Evolutionary conservation across 2,329 filamentous ascomycete species (phyloP), one percentile per base, ranked within the genome.

Genomic region (Myriosclerotinia scirpicola): DNA sequence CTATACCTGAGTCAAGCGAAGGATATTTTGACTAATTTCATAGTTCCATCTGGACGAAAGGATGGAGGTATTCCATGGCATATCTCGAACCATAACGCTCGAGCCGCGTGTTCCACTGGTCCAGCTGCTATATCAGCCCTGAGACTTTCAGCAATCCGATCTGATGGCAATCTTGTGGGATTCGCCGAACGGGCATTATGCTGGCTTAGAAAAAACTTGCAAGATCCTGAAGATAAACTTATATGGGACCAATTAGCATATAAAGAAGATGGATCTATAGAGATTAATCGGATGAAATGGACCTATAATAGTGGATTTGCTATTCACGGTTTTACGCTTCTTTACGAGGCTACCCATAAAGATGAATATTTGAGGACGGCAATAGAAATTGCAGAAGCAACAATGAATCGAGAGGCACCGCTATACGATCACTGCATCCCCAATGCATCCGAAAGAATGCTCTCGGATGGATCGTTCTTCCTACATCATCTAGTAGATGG

Each of bases 401-500:
- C 69, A 15, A 46, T 71, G 61, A 67, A 69, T 50, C 53, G 55
- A 1, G 50, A 69, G 3, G 66, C 53, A 22, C 14, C 52, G 0
- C 40, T 72, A 36, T 69, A 67, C 46, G 71, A 72, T 64, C 69
- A 65, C 17, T 68, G 62, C 0, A 64, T 69, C 26, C 55, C 60
- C 3, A 46, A 67, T 17, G 15, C 48, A 20, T 20, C 48, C 2
- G 44, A 67, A 15, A 54, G 71, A 34, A 70, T 70, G 67, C 69
- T 71, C 30, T 70, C 69, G 2, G 69, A 72, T 30, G 64, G 69
- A 40, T 71, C 71, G 17, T 71, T 71, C 48, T 72, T 72, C 44
- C 36, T 72, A 1, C 71, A 72, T 53, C 71, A 71, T 46, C 64
- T 72, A 1, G 68, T 72, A 2, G 68, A 72, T 58, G 69, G 71